These are phyloP conservation scores for Flaveria trinervia DNA, from an alignment of 129 eudicot genomes.

Conservation along the genomic window DNA sequence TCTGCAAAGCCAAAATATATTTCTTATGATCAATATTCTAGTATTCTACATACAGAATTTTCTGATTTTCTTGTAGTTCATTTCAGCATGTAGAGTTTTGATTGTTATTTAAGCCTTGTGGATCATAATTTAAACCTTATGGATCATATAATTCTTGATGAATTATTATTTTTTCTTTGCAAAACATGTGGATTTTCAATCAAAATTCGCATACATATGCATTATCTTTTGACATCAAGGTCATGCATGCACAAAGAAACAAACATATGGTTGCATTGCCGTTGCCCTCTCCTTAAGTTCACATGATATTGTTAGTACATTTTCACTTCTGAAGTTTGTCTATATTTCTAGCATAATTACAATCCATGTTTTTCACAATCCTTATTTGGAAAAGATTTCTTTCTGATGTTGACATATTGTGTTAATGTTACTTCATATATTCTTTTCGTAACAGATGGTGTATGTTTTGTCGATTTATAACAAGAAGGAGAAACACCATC, in stretches of 20 bases:
- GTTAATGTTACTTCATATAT: conserved; percentile 10
- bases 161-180: background rate
- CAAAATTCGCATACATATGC: background rate
- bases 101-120: background rate
- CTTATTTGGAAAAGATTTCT: conserved; percentile 16
- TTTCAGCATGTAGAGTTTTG: background rate
- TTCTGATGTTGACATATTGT: conserved; percentile 6
- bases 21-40: background rate
- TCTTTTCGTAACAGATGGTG: conserved; percentile 61
- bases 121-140: background rate
- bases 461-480: conserved; percentile 82
- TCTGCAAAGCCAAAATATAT: conserved; percentile 2
- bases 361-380: conserved; percentile 19
- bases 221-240: conserved; percentile 12
- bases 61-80: background rate
- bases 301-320: conserved; percentile 12
- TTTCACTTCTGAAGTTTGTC: conserved; percentile 14
- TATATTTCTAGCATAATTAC: conserved; percentile 3
- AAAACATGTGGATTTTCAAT: background rate
- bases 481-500: conserved; percentile 81
- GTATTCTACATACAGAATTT: background rate
- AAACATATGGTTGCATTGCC: conserved; percentile 2
- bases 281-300: conserved; percentile 1
- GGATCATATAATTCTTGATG: background rate
- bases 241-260: conserved; percentile 21